Conservation (phyloP, 192 early-diverging fungal genomes). For the Umbelopsis isabellina region DNA sequence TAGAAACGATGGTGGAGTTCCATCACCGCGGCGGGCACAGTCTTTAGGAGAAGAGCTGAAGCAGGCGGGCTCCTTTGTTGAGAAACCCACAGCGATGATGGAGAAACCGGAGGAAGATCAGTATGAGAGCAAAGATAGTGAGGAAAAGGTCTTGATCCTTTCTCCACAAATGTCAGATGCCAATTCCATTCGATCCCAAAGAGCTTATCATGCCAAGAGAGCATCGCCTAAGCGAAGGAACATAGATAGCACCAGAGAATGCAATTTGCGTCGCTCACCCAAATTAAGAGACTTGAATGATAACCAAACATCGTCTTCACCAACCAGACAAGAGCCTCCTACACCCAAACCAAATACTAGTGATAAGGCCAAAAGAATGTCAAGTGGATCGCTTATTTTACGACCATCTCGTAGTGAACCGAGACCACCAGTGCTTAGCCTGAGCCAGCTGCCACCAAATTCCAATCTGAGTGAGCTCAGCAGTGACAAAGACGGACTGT, state of each 20-base stretch:
- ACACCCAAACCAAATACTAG: not conserved
- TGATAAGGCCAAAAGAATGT: not conserved
- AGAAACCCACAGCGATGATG: not conserved
- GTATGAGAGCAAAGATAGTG: not conserved
- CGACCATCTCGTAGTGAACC: constrained; percentile 6
- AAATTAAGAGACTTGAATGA: not conserved
- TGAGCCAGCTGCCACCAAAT: not conserved
- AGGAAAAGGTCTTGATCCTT: too few species aligned
- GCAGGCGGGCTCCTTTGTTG: not conserved
- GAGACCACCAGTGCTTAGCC: not conserved
- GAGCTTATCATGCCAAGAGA: constrained; percentile 12
- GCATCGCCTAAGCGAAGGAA: constrained; percentile 10
- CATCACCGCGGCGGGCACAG: not conserved
- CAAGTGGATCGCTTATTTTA: not conserved
- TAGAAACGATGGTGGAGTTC: not conserved
- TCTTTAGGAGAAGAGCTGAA: constrained; percentile 3
- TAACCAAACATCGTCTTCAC: not conserved
- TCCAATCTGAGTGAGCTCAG: not conserved
- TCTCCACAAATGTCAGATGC: not conserved
- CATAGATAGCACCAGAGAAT: constrained; percentile 11
- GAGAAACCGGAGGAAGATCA: not conserved
- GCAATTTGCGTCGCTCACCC: not conserved
- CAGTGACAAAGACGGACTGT: not conserved
- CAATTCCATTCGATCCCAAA: not conserved
- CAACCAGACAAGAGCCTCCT: not conserved